Evolutionary conservation across 129 eudicot species (phyloP).

Genomic region (Logfia minima): DNA sequence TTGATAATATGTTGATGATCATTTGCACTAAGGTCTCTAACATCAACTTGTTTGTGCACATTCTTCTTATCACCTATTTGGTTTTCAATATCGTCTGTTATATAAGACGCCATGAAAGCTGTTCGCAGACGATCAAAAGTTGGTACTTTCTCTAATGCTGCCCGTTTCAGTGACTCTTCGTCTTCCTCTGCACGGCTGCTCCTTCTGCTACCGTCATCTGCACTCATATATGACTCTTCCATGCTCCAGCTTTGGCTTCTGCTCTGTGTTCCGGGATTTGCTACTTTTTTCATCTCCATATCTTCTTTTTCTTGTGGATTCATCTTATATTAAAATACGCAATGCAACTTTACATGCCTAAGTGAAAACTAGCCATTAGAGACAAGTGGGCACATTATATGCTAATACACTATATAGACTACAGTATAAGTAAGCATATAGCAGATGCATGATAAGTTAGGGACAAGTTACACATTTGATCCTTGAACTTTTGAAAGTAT

Average conservation of each 20-base stretch:
- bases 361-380: neutral
- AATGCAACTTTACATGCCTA: neutral
- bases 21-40: constrained; percentile 39
- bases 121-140: constrained; percentile 63
- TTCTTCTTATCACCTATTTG: constrained; percentile 9
- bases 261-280: neutral
- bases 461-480: too few species aligned
- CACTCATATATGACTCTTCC: constrained; percentile 25
- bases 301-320: neutral
- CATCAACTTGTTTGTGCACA: constrained; percentile 41
- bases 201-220: constrained; percentile 26
- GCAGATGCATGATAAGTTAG: too few species aligned
- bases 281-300: constrained; percentile 16
- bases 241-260: constrained; percentile 32
- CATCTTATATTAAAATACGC: neutral
- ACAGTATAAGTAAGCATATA: too few species aligned
- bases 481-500: too few species aligned
- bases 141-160: constrained; percentile 51
- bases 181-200: constrained; percentile 34
- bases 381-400: too few species aligned
- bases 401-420: too few species aligned
- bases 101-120: constrained; percentile 41
- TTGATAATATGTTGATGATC: constrained; percentile 60
- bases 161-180: constrained; percentile 43
- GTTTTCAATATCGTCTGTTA: constrained; percentile 25